phyloP scores from a whole-genome alignment of 306 rosid genomes.

The Cucumis melo region DNA sequence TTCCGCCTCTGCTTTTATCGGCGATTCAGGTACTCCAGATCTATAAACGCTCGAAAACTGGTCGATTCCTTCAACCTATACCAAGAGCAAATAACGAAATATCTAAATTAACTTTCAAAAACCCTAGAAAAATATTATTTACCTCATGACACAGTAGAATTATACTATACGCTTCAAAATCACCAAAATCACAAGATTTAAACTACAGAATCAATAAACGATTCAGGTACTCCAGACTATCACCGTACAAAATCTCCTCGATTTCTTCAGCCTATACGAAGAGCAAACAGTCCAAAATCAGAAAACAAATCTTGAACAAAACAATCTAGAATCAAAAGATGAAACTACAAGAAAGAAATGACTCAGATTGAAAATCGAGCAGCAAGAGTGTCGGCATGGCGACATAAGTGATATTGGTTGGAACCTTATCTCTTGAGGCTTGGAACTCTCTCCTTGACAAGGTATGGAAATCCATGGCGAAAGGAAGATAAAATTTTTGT shows the following conservation, averaged over 20 bases:
- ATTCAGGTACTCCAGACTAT: not conserved
- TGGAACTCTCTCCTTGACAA: conserved; percentile 76
- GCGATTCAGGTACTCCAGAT: no score
- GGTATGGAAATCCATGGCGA: conserved; percentile 52
- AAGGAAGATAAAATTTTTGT: not conserved
- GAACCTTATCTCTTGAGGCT: conserved; percentile 78
- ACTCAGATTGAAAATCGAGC: conserved; percentile 45
- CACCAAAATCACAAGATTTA: not conserved
- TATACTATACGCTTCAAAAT: not conserved
- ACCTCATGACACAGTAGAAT: not conserved
- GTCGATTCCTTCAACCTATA: no score
- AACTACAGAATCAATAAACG: not conserved
- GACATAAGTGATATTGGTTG: conserved; percentile 75
- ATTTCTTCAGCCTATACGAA: no score
- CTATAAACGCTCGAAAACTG: no score
- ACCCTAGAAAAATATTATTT: not conserved
- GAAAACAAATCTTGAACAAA: no score
- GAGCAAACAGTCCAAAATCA: not conserved
- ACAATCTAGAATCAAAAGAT: not conserved
- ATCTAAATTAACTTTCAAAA: no score
- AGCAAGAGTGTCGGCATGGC: conserved; percentile 71
- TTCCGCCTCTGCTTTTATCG: no score
- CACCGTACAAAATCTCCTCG: not conserved
- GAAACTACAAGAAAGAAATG: not conserved
- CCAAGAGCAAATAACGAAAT: no score